These are phyloP conservation scores for Cercospora sp. DNA, from an alignment of 2,329 filamentous ascomycete species.

Conservation along the genomic window DNA sequence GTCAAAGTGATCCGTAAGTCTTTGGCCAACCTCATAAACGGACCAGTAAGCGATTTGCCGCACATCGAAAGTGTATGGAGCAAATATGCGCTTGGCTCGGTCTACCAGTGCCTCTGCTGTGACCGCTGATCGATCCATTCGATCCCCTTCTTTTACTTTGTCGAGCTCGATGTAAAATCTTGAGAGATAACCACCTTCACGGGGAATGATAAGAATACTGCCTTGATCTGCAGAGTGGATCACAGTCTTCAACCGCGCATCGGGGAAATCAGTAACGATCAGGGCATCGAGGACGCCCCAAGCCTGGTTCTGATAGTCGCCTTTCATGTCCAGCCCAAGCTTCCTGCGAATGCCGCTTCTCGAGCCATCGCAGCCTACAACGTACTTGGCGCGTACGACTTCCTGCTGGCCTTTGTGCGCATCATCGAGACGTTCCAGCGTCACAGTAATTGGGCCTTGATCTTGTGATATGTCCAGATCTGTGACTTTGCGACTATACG, in stretches of 20 bases:
- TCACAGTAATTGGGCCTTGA: conserved; percentile 56
- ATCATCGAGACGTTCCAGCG: conserved; percentile 42
- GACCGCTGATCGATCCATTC: conserved; percentile 61
- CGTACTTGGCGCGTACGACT: conserved; percentile 36
- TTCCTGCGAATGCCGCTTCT: conserved; percentile 35
- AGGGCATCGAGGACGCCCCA: conserved; percentile 42
- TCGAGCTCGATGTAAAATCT: conserved; percentile 42
- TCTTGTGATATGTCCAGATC: conserved; percentile 29
- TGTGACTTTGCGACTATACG: conserved; percentile 32
- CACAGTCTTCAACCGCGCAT: conserved; percentile 54
- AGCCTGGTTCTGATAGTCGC: conserved; percentile 39
- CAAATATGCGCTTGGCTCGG: conserved; percentile 63
- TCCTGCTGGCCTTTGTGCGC: conserved; percentile 35
- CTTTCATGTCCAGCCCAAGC: conserved; percentile 39
- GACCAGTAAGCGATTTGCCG: conserved; percentile 68
- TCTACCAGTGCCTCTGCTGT: conserved; percentile 63
- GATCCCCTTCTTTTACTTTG: conserved; percentile 46
- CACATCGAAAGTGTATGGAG: conserved; percentile 66
- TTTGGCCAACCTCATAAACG: conserved; percentile 56
- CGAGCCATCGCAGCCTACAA: conserved; percentile 41
- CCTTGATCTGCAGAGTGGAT: conserved; percentile 65
- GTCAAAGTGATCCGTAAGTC: conserved; percentile 67
- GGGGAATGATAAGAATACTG: conserved; percentile 76
- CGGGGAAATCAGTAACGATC: conserved; percentile 39
- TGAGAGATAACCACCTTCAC: conserved; percentile 38